Conservation (phyloP, 768 basidiomycete genomes). For the Suillus placidus region DNA sequence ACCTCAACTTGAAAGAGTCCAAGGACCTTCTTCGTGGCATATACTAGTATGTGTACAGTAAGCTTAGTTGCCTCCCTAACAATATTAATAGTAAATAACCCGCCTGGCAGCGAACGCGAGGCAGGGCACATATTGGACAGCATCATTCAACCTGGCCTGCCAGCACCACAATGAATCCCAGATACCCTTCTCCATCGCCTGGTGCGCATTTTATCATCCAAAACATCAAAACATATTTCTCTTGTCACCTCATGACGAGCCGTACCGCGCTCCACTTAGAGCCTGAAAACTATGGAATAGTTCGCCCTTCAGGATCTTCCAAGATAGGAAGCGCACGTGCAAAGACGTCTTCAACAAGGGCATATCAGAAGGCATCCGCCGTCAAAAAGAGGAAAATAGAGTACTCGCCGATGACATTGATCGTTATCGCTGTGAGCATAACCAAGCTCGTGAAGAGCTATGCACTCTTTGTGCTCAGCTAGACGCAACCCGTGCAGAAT, state of each 20-base stretch:
- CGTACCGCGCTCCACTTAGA: constrained; percentile 28
- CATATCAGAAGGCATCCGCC: constrained; percentile 41
- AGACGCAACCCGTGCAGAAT: constrained; percentile 35
- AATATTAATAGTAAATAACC: constrained; percentile 30
- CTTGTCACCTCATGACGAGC: constrained; percentile 36
- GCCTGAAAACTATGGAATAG: constrained; percentile 42
- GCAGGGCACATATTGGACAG: constrained; percentile 29
- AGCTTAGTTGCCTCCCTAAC: too few relatives aligned
- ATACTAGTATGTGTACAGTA: too few relatives aligned
- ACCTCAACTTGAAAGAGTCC: too few relatives aligned
- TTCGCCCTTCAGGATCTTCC: constrained; percentile 42
- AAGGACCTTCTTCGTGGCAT: too few relatives aligned
- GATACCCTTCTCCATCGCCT: constrained; percentile 24
- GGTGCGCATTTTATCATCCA: constrained; percentile 22
- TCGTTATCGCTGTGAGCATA: constrained; percentile 37
- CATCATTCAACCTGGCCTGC: constrained; percentile 32
- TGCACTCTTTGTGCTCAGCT: constrained; percentile 36
- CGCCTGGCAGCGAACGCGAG: constrained; percentile 32
- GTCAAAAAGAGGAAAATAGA: constrained; percentile 42
- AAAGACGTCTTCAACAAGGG: constrained; percentile 44
- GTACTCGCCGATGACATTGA: constrained; percentile 38
- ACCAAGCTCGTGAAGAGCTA: constrained; percentile 37
- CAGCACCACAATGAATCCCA: constrained; percentile 15
- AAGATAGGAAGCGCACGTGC: constrained; percentile 41
- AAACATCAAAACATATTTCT: constrained; percentile 30